Conservation (phyloP, 352 stramenopile species). For the Globisporangium cystogenes region DNA sequence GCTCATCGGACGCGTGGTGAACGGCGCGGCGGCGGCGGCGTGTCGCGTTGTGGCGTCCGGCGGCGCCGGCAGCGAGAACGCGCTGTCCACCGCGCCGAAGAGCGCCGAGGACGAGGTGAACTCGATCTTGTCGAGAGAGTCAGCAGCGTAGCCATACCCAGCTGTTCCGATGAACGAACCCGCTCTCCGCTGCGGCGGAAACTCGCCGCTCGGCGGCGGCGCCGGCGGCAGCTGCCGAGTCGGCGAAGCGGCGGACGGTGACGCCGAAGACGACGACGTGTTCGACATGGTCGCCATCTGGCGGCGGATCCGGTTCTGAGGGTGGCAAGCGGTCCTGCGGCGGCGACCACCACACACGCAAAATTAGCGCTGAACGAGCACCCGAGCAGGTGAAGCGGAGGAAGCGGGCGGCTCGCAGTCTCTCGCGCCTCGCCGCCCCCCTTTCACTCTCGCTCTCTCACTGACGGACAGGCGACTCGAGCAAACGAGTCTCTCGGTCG, state of each 20-base stretch:
- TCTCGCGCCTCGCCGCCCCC: not conserved
- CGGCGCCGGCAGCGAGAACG: constrained; percentile 9
- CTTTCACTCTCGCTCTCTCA: not conserved
- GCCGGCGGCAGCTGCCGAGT: not conserved
- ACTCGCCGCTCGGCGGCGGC: constrained; percentile 3
- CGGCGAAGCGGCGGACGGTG: not conserved
- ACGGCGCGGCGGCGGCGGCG: not conserved
- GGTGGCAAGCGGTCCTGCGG: not conserved
- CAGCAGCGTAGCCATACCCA: constrained; percentile 9
- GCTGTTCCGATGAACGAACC: constrained; percentile 16
- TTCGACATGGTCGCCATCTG: constrained; percentile 15
- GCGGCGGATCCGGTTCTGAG: constrained; percentile 17
- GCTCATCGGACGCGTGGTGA: constrained; percentile 1
- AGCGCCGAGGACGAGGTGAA: constrained; percentile 14
- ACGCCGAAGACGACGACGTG: constrained; percentile 1
- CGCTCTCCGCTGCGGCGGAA: constrained; percentile 10
- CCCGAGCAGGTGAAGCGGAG: not conserved
- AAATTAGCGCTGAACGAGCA: not conserved
- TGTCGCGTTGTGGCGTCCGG: constrained; percentile 4
- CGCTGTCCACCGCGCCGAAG: constrained; percentile 15
- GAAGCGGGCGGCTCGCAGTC: not conserved
- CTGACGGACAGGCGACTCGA: not conserved
- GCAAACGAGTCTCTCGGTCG: no score
- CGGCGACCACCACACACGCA: not conserved
- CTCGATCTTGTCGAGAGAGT: constrained; percentile 25